phyloP scores from a whole-genome alignment of 1,284 basidiomycete species.

The Ceratobasidium sp. region DNA sequence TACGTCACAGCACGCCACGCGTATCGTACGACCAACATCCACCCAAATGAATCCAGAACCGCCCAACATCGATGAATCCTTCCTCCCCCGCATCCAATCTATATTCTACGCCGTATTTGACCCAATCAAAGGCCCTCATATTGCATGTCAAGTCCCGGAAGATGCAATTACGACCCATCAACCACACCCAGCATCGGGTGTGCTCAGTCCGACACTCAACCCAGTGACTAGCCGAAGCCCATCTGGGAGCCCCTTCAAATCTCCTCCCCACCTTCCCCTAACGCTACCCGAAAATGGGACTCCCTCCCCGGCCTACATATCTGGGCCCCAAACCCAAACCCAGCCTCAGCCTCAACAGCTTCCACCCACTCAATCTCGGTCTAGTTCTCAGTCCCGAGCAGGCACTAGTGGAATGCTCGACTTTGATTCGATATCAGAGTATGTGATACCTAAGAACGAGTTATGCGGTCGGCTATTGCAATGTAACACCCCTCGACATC shows the following conservation, averaged over 20 bases:
- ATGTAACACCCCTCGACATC: constrained; percentile 72
- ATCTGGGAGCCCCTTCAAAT: constrained; percentile 30
- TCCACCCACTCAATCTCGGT: constrained; percentile 19
- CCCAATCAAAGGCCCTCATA: constrained; percentile 78
- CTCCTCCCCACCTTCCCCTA: constrained; percentile 26
- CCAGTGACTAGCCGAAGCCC: constrained; percentile 40
- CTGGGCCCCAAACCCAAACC: constrained; percentile 54
- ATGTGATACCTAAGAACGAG: constrained; percentile 87
- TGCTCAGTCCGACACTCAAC: constrained; percentile 50
- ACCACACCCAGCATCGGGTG: constrained; percentile 56
- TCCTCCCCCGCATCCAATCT: constrained; percentile 70
- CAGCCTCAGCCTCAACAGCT: constrained; percentile 50
- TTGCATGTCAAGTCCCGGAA: constrained; percentile 90
- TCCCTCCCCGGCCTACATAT: constrained; percentile 54
- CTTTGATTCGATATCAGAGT: constrained; percentile 90
- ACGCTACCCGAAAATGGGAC: constrained; percentile 42
- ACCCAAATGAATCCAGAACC: constrained; percentile 32
- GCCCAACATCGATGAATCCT: constrained; percentile 39
- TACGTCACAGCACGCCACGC: not conserved
- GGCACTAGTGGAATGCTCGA: constrained; percentile 65
- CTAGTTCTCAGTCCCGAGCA: constrained; percentile 55
- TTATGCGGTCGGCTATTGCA: constrained; percentile 90
- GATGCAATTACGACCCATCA: constrained; percentile 64
- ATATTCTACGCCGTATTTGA: constrained; percentile 91
- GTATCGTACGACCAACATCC: not conserved